phyloP scores from a whole-genome alignment of 192 early-diverging fungal species.

The Jimgerdemannia flammicorona region DNA sequence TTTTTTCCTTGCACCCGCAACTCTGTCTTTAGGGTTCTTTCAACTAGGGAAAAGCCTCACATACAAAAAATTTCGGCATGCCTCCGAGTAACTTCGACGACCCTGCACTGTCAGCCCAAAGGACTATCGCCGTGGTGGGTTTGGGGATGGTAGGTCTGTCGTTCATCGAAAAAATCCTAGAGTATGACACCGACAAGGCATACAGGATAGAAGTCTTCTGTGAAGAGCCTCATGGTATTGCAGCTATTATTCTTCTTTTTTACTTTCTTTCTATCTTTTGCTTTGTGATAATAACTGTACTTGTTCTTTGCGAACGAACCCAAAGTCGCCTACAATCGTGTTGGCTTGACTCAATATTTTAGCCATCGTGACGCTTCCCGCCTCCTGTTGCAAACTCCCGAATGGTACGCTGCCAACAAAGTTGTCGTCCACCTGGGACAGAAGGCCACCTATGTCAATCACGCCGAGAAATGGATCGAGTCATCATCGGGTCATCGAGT shows the following conservation, averaged over 20 bases:
- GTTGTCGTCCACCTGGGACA: conserved; percentile 21
- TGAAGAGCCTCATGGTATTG: conserved; percentile 39
- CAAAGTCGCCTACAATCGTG: conserved; percentile 58
- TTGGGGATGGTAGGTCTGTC: conserved; percentile 67
- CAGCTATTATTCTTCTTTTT: too few relatives aligned
- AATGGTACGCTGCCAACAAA: conserved; percentile 48
- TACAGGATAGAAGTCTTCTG: conserved; percentile 50
- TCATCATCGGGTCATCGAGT: conserved; percentile 2
- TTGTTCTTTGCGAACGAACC: too few relatives aligned
- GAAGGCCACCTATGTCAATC: conserved; percentile 6
- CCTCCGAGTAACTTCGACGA: too few relatives aligned
- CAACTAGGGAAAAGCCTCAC: too few relatives aligned
- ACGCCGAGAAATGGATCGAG: not conserved
- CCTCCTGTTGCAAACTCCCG: conserved; percentile 38
- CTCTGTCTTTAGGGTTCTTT: too few relatives aligned
- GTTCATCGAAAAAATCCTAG: conserved; percentile 60
- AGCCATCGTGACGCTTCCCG: conserved; percentile 38
- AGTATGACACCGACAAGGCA: conserved; percentile 42
- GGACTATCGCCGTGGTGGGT: conserved; percentile 52
- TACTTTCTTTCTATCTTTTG: too few relatives aligned
- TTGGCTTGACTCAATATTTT: conserved; percentile 63
- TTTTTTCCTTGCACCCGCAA: too few relatives aligned
- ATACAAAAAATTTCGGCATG: too few relatives aligned
- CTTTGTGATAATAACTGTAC: too few relatives aligned
- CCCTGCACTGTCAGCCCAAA: not conserved